Percentiles rank a stretch among this genome's conserved stretches.
Evolutionary conservation across 2,329 filamentous ascomycete genomes (phyloP).

Genomic region (Diaporthe citri): DNA sequence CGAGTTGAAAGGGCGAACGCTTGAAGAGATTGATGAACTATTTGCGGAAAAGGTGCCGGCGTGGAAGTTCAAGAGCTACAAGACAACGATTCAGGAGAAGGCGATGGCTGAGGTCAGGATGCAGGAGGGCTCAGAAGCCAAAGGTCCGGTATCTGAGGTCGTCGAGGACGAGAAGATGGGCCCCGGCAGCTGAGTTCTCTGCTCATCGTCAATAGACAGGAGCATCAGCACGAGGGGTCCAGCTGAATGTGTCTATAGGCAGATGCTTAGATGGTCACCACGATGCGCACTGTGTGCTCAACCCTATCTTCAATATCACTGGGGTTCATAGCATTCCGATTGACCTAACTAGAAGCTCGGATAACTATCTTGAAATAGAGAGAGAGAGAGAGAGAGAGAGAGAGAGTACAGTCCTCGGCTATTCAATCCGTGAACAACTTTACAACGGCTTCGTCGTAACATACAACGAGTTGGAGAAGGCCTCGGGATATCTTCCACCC

Average conservation of each 20-base stretch:
- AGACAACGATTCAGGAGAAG: constrained; percentile 46
- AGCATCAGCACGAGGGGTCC: too few species aligned
- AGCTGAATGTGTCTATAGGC: too few species aligned
- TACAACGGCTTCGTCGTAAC: constrained; percentile 30
- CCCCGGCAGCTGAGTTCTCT: not conserved
- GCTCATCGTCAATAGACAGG: too few species aligned
- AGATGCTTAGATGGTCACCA: not conserved
- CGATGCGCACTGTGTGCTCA: not conserved
- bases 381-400: not conserved
- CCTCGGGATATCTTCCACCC: constrained; percentile 22
- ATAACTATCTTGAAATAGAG: not conserved
- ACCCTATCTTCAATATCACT: not conserved
- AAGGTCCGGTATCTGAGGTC: constrained; percentile 37
- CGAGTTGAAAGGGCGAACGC: constrained; percentile 48
- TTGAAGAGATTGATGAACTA: constrained; percentile 51
- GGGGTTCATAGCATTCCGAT: not conserved
- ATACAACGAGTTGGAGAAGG: not conserved
- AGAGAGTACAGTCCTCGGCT: not conserved
- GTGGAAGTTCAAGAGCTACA: constrained; percentile 47
- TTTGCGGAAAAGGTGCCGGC: constrained; percentile 46
- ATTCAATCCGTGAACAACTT: not conserved
- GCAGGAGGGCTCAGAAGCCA: constrained; percentile 22
- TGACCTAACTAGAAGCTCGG: not conserved
- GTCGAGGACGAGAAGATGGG: constrained; percentile 37
- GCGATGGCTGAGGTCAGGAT: constrained; percentile 44